phyloP scores from a whole-genome alignment of 2,329 filamentous ascomycete species.

The Atkinsonella hypoxylon region DNA sequence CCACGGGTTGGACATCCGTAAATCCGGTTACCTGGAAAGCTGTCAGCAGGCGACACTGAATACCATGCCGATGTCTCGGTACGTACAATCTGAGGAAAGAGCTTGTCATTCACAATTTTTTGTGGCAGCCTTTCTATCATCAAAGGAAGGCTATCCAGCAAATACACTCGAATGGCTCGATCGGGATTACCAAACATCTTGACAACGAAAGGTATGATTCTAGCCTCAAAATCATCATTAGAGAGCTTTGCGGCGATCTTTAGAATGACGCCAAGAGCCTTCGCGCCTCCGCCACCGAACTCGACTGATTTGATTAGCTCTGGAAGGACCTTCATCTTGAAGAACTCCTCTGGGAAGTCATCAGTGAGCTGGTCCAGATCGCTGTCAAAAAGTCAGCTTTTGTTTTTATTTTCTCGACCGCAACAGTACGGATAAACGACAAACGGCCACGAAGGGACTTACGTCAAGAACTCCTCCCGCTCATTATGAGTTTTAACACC shows the following conservation, averaged over 20 bases:
- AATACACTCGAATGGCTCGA: slow-evolving; percentile 77
- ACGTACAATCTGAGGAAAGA: slow-evolving; percentile 84
- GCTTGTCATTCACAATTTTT: slow-evolving; percentile 87
- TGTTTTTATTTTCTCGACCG: neutral
- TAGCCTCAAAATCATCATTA: slow-evolving; percentile 78
- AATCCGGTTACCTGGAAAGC: slow-evolving; percentile 69
- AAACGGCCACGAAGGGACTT: slow-evolving; percentile 2
- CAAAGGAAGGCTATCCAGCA: slow-evolving; percentile 74
- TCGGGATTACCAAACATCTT: slow-evolving; percentile 85
- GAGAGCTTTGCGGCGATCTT: slow-evolving; percentile 82
- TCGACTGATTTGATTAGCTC: slow-evolving; percentile 98
- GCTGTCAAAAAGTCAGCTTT: slow-evolving; percentile 24
- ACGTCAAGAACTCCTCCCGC: slow-evolving; percentile 71
- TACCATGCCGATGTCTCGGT: neutral
- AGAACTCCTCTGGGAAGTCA: slow-evolving; percentile 95
- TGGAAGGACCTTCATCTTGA: slow-evolving; percentile 91
- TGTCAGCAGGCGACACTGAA: slow-evolving; percentile 9
- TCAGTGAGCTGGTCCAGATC: slow-evolving; percentile 80
- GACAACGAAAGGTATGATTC: slow-evolving; percentile 75
- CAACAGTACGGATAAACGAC: slow-evolving; percentile 17
- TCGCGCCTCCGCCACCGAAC: slow-evolving; percentile 88
- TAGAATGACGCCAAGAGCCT: slow-evolving; percentile 77
- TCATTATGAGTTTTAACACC: slow-evolving; percentile 79
- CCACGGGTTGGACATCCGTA: slow-evolving; percentile 78
- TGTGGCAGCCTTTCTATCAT: slow-evolving; percentile 89